Conservation (phyloP, 768 basidiomycete genomes). For the Trametes meyenii region DNA sequence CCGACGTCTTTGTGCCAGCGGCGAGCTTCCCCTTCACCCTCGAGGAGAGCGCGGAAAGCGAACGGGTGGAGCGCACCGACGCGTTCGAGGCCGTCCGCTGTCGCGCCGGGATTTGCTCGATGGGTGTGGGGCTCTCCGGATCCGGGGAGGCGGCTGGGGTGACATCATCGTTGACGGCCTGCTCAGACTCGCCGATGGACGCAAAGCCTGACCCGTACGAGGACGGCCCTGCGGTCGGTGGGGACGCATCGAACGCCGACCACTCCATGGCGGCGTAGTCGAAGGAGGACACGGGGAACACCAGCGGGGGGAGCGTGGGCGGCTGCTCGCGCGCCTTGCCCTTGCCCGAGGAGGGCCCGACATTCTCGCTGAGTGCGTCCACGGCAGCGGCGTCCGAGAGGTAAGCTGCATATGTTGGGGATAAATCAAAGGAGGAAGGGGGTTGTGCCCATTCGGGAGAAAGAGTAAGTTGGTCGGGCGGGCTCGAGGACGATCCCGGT, state of each 20-base stretch:
- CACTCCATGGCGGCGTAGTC: constrained; percentile 36
- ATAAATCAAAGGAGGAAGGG: background rate
- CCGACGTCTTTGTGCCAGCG: constrained; percentile 45
- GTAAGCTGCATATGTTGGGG: background rate
- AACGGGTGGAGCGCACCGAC: constrained; percentile 46
- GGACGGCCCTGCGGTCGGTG: constrained; percentile 33
- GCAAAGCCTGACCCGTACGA: constrained; percentile 31
- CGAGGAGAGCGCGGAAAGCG: constrained; percentile 48
- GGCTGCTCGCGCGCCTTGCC: constrained; percentile 56
- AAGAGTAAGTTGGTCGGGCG: background rate
- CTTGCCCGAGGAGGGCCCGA: constrained; percentile 41
- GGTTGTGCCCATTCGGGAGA: constrained; percentile 2
- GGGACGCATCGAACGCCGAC: constrained; percentile 30
- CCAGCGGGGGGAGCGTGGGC: constrained; percentile 67
- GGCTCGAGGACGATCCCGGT: constrained; percentile 8
- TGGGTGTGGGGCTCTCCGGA: constrained; percentile 9
- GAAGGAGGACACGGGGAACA: constrained; percentile 59
- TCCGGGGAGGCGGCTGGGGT: constrained; percentile 17
- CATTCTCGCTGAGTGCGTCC: constrained; percentile 3
- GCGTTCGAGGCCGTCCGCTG: constrained; percentile 61
- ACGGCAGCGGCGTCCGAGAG: constrained; percentile 1
- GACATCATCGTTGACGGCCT: constrained; percentile 15
- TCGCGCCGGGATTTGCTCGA: constrained; percentile 43
- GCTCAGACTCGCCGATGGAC: constrained; percentile 22
- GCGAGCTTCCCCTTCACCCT: constrained; percentile 51